Evolutionary conservation across 2,329 filamentous ascomycete genomes (phyloP).

Genomic region (Lasiodiplodia hormozganensis): DNA sequence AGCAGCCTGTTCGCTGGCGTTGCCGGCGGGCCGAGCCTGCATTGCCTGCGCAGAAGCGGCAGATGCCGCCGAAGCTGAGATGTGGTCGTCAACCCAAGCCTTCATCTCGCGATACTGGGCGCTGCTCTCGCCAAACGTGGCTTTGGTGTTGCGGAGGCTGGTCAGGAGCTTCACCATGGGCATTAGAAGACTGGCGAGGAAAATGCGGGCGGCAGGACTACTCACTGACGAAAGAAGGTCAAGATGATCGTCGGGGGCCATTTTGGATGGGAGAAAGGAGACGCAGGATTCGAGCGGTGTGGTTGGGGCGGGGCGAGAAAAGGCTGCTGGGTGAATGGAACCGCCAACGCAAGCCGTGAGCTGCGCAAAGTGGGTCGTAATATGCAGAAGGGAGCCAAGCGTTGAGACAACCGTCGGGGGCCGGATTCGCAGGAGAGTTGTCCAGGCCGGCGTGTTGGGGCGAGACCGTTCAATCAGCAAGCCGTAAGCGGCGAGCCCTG

Average conservation of each 20-base stretch:
- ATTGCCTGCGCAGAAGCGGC: slow-evolving; percentile 5
- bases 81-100: slow-evolving; percentile 42
- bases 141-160: slow-evolving; percentile 43
- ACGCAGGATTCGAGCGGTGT: slow-evolving; percentile 4
- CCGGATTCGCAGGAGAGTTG: neutral
- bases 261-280: slow-evolving; percentile 1
- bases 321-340: slow-evolving; percentile 9
- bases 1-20: slow-evolving; percentile 5
- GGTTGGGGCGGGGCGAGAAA: neutral
- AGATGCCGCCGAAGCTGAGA: slow-evolving; percentile 35
- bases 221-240: slow-evolving; percentile 19
- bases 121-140: slow-evolving; percentile 43
- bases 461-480: neutral
- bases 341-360: neutral
- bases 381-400: slow-evolving; percentile 5
- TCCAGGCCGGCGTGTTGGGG: neutral
- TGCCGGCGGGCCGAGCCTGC: neutral
- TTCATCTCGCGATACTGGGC: slow-evolving; percentile 42
- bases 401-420: neutral
- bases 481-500: neutral
- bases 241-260: slow-evolving; percentile 19
- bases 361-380: neutral
- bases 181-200: slow-evolving; percentile 10
- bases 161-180: slow-evolving; percentile 39
- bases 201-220: neutral